Evolutionary conservation across 495 filamentous ascomycete species (phyloP), one percentile per base, ranked within the genome.

Genomic region (Pseudotulostoma volvatum): DNA sequence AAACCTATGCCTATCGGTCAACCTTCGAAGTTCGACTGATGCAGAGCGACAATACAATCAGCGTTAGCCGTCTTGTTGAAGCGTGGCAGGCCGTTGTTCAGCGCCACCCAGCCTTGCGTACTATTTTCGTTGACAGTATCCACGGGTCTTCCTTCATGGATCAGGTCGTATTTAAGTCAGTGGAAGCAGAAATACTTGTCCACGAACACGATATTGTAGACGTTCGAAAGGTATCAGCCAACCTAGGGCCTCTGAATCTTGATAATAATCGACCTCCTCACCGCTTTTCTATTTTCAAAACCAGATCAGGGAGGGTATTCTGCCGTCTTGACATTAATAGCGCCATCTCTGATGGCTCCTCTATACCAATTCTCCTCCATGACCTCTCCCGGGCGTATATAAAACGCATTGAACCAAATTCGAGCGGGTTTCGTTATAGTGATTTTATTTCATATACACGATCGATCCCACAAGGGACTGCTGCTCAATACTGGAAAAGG

Each of bases 41-140:
- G 7, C 18, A 33, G 8, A 2, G 13, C 5, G 17, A 30, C 1
- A 20, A 9, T 7, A 30, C 4, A 9, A 34, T 61, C 7, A 51
- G 56, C 34, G 32, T 48, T 3, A 33, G 43, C 2, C 48, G 41
- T 25, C 37, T 68, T 8, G 42, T 34, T 7, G 33, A 33, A 9
- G 66, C 69, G 0, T 74, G 69, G 69, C 42, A 53, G 33, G 46
- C 36, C n/a, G 60, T 74, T 2, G 59, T 70, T 14, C 39, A 55
- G 5, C 58, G 55, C 17, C 68, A 74, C 44, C 39, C 61, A 1
- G 47, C 59, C 8, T 53, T 74, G 8, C 45, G 70, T 15, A 68
- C 70, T 0, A 51, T 67, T 11, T 69, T 71, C 32, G 44, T 68
- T 18, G 55, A 63, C 16, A 56, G 55, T 32, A 45, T 54, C 19